Evolutionary conservation across 768 basidiomycete genomes (phyloP).

Genomic region (Phlegmacium glaucopus): DNA sequence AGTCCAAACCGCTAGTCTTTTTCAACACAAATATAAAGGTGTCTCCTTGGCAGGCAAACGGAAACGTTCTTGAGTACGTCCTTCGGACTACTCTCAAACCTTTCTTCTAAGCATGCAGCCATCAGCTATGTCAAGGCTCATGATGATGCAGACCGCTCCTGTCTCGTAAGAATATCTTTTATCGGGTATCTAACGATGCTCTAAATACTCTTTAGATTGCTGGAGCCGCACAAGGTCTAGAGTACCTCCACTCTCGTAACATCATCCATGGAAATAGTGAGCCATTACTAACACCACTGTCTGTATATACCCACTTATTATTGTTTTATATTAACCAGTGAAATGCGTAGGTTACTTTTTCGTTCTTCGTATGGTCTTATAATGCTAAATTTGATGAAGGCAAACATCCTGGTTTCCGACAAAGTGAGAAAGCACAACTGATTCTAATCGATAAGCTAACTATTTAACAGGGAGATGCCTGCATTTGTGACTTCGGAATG

Average conservation of each 20-base stretch:
- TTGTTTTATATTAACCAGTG: conserved; percentile 29
- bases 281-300: conserved; percentile 16
- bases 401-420: conserved; percentile 56
- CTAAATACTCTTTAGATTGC: conserved; percentile 33
- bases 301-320: conserved; percentile 1
- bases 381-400: conserved; percentile 26
- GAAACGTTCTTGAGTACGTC: conserved; percentile 49
- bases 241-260: conserved; percentile 49
- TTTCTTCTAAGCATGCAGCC: neutral
- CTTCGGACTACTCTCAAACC: neutral
- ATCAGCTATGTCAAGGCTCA: conserved; percentile 39
- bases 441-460: conserved; percentile 1
- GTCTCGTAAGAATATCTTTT: conserved; percentile 33
- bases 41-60: conserved; percentile 61
- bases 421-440: conserved; percentile 27
- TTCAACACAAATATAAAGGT: conserved; percentile 25
- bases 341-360: conserved; percentile 49
- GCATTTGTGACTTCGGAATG: conserved; percentile 64
- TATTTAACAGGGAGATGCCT: conserved; percentile 41
- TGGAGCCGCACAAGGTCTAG: conserved; percentile 54
- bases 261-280: conserved; percentile 61
- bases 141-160: conserved; percentile 35
- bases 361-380: neutral
- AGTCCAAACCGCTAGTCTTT: neutral
- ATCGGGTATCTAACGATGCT: neutral